Evolutionary conservation across 1,284 basidiomycete species (phyloP).

Genomic region (Cutaneotrichosporon sp.): DNA sequence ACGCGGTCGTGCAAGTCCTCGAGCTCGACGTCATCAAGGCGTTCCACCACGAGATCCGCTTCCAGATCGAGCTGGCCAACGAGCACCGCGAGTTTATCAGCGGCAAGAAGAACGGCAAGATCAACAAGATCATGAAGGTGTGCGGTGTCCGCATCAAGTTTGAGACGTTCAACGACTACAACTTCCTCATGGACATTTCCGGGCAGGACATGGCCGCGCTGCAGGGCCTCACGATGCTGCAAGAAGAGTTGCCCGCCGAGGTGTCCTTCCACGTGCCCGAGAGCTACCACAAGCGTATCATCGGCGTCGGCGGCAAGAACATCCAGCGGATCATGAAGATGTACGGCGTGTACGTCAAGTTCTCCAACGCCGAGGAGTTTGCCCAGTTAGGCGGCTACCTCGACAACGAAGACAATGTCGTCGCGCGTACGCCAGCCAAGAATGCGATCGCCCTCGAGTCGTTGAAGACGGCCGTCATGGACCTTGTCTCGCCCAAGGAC

Average conservation of each 20-base stretch:
- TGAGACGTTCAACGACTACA: conserved; percentile 96
- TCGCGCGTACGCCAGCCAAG: conserved; percentile 96
- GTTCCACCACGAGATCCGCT: conserved; percentile 96
- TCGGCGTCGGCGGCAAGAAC: conserved; percentile 96
- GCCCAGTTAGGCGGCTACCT: conserved; percentile 91
- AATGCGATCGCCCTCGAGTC: conserved; percentile 95
- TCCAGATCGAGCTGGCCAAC: conserved; percentile 97
- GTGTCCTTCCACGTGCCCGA: conserved; percentile 99
- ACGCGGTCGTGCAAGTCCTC: conserved; percentile 81
- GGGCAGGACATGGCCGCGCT: conserved; percentile 79
- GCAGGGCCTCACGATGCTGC: conserved; percentile 83
- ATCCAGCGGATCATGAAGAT: conserved; percentile 99
- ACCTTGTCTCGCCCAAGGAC: conserved; percentile 93
- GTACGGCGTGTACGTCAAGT: conserved; percentile 99
- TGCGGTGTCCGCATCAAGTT: conserved; percentile 98
- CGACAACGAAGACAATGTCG: conserved; percentile 98
- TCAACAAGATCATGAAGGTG: conserved; percentile 97
- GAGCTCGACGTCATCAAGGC: conserved; percentile 84
- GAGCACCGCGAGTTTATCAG: conserved; percentile 98
- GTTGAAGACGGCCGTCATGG: conserved; percentile 95
- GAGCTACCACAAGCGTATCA: conserved; percentile 98
- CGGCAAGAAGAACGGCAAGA: conserved; percentile 97
- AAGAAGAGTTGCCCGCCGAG: conserved; percentile 98
- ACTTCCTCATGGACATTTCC: conserved; percentile 94
- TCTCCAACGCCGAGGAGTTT: conserved; percentile 97